Evolutionary conservation across 768 basidiomycete species (phyloP).

Genomic region (Agaricus subrufescens): DNA sequence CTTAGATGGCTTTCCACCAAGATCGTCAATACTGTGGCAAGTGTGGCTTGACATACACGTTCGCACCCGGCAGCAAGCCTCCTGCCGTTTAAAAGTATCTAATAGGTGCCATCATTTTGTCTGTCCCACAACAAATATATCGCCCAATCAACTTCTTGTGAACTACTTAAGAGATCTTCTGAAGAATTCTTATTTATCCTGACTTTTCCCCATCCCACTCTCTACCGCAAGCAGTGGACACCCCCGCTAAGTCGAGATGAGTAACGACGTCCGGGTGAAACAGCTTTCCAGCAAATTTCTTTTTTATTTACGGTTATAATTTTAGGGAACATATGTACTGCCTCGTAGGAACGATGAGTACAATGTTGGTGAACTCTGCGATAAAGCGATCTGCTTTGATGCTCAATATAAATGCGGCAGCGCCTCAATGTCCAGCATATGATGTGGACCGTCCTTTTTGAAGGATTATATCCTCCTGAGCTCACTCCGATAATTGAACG

Average conservation of each 20-base stretch:
- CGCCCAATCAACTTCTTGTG: not conserved
- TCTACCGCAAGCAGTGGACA: not conserved
- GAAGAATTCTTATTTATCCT: too few species aligned
- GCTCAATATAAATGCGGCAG: slow-evolving; percentile 10
- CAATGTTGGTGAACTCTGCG: slow-evolving; percentile 6
- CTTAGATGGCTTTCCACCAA: slow-evolving; percentile 96
- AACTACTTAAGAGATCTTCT: too few species aligned
- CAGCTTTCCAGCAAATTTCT: not conserved
- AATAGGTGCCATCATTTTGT: not conserved
- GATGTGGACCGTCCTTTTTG: slow-evolving; percentile 21
- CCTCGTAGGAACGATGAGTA: slow-evolving; percentile 2
- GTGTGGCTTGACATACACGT: slow-evolving; percentile 85
- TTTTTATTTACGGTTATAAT: not conserved
- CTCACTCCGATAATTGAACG: slow-evolving; percentile 12
- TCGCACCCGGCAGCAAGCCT: slow-evolving; percentile 76
- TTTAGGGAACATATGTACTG: not conserved
- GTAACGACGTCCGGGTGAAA: not conserved
- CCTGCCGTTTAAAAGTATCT: slow-evolving; percentile 51
- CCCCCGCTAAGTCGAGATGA: not conserved
- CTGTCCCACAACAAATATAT: not conserved
- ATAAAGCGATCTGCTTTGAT: not conserved
- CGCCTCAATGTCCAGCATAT: slow-evolving; percentile 20
- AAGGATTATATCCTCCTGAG: slow-evolving; percentile 19
- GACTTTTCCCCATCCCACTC: not conserved
- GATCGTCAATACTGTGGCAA: slow-evolving; percentile 99